phyloP scores from a whole-genome alignment of 306 rosid species.

The Castanospermum australe region DNA sequence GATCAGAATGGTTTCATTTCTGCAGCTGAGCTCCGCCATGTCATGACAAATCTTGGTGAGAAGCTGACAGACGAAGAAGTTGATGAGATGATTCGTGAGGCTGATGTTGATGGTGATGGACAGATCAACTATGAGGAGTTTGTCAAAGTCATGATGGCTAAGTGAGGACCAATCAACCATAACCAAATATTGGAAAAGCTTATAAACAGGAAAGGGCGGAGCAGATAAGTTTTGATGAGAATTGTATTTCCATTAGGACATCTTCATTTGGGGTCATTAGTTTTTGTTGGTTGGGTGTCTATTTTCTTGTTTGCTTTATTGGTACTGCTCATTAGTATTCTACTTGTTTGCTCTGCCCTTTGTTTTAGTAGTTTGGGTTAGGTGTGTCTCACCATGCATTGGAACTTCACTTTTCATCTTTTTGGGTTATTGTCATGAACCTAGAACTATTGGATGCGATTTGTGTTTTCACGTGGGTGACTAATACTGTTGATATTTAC shows the following conservation, averaged over 20 bases:
- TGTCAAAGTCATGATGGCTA: conserved; percentile 88
- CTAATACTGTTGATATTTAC: conserved; percentile 40
- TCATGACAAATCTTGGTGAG: conserved; percentile 85
- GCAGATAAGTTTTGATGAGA: conserved; percentile 58
- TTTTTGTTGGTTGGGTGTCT: conserved; percentile 52
- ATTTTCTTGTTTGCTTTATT: conserved; percentile 52
- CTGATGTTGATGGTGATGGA: conserved; percentile 80
- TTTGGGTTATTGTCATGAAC: conserved; percentile 34
- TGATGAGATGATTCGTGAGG: conserved; percentile 88
- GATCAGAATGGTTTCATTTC: conserved; percentile 91
- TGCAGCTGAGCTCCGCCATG: conserved; percentile 89
- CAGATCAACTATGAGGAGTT: conserved; percentile 85
- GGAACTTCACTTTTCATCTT: conserved; percentile 34
- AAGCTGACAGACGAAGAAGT: conserved; percentile 85
- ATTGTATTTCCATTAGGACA: conserved; percentile 60
- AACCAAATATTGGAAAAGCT: conserved; percentile 43
- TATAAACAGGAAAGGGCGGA: conserved; percentile 49
- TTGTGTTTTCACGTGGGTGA: conserved; percentile 45
- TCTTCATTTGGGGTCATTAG: conserved; percentile 54
- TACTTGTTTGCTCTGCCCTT: conserved; percentile 58
- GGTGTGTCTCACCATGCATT: conserved; percentile 46
- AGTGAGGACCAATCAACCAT: conserved; percentile 52
- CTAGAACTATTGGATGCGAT: conserved; percentile 52
- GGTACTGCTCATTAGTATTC: conserved; percentile 48
- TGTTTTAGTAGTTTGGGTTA: conserved; percentile 50